Evolutionary conservation across 139 green algal genomes (phyloP), one percentile per base, ranked within the genome.

Genomic region (Pseudopediastrum boryanum): DNA sequence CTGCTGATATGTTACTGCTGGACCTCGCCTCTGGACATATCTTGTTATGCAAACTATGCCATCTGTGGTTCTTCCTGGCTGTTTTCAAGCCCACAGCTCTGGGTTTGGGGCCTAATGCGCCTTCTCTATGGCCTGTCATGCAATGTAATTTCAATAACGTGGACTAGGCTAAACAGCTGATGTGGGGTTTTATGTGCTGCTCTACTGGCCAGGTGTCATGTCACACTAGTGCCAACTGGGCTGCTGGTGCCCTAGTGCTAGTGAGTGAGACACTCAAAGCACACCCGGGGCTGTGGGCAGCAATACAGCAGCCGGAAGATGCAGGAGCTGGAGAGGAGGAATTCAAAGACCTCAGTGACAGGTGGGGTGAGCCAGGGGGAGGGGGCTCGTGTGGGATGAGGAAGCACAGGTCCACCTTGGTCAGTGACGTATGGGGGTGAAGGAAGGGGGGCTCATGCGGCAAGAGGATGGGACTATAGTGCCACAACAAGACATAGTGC

Each of bases 171-270:
- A 12, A 16, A 12, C 19, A 23, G 38, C 25, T n/a, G n/a, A n/a
- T n/a, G n/a, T n/a, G n/a, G 90, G 94, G 1, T 12, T 80, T 25
- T 75, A 90, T 62, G 52, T 13, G 52, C 31, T 8, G 7, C 5
- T 62, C 52, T 27, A 25, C 25, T 23, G 36, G 50, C n/a, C 39
- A 78, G 71, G 71, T 78, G 12, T 39, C 54, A 2, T 78, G 52
- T 44, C 71, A 78, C 61, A 79, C 92, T 41, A 84, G 86, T 3
- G 67, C 92, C 13, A 85, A 91, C 59, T 97, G 97, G 85, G 87
- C 94, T 50, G 97, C 92, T 74, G 96, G 92, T 19, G 90, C 87
- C 50, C 87, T 99, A 56, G 78, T 99, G 76, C 76, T 98, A 27
- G 35, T 96, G 4, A 95, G 88, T 2, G 90, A 98, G 82, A 71